Evolutionary conservation across 1,284 basidiomycete species (phyloP).

Genomic region (Austropuccinia psidii): DNA sequence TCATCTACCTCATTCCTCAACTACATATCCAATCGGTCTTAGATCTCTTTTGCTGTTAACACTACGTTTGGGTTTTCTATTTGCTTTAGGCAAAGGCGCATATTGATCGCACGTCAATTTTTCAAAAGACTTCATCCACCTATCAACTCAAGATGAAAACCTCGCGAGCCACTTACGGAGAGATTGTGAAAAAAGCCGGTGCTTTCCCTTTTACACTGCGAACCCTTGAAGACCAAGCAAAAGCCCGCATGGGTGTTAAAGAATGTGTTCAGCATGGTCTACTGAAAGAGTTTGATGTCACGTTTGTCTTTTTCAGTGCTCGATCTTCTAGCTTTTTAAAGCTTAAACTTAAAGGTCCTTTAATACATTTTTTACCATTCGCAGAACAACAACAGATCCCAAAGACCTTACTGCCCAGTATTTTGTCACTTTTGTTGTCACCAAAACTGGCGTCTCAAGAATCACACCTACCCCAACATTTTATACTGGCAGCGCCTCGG

Average conservation of each 20-base stretch:
- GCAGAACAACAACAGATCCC: constrained; percentile 41
- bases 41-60: neutral
- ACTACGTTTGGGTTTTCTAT: constrained; percentile 38
- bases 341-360: neutral
- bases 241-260: constrained; percentile 85
- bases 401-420: constrained; percentile 41
- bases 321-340: neutral
- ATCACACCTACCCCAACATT: constrained; percentile 65
- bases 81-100: constrained; percentile 65
- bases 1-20: neutral
- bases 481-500: constrained; percentile 84
- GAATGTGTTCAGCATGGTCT: constrained; percentile 90
- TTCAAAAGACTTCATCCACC: constrained; percentile 72
- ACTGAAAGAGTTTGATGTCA: constrained; percentile 78
- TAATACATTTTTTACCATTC: constrained; percentile 10
- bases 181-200: constrained; percentile 95
- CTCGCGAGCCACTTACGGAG: constrained; percentile 84
- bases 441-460: constrained; percentile 44
- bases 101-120: constrained; percentile 82
- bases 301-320: constrained; percentile 37
- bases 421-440: constrained; percentile 44
- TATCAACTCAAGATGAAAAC: constrained; percentile 98
- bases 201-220: constrained; percentile 97
- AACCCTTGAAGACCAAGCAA: constrained; percentile 86
- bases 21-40: neutral